Percentiles rank a stretch among this genome's conserved stretches.
Evolutionary conservation across 2,329 filamentous ascomycete genomes (phyloP).

Genomic region (Chlorencoelia australis): DNA sequence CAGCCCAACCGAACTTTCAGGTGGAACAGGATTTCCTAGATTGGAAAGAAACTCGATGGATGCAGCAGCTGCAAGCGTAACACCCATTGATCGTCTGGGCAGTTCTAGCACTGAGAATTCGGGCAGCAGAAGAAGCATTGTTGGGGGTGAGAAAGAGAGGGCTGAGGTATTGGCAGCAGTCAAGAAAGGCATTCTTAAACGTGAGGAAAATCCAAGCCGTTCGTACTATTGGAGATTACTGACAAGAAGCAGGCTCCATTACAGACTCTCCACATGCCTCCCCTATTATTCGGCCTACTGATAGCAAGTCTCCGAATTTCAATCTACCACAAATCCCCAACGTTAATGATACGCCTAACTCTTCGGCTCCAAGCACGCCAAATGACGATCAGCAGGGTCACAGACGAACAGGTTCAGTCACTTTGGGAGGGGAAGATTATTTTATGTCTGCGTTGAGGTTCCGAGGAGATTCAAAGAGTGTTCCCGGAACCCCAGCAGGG

Average conservation of each 20-base stretch:
- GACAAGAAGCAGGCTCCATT: conserved; percentile 28
- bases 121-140: conserved; percentile 70
- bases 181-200: conserved; percentile 91
- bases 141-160: conserved; percentile 81
- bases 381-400: conserved; percentile 64
- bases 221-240: conserved; percentile 7
- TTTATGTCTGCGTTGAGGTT: conserved; percentile 71
- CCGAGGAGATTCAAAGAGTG: conserved; percentile 66
- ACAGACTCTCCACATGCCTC: conserved; percentile 54
- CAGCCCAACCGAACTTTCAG: conserved; percentile 58
- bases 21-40: conserved; percentile 73
- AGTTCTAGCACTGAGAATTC: conserved; percentile 52
- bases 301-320: conserved; percentile 42
- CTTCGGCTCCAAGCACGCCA: conserved; percentile 80
- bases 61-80: conserved; percentile 39
- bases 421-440: conserved; percentile 73
- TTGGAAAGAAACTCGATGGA: conserved; percentile 77
- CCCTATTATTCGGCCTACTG: conserved; percentile 53
- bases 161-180: conserved; percentile 87
- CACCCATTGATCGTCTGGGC: conserved; percentile 37
- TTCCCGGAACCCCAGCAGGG: conserved; percentile 67
- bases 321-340: conserved; percentile 52
- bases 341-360: conserved; percentile 68
- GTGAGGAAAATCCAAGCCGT: too few relatives aligned
- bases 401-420: conserved; percentile 57